A percentile compares a stretch with the other conserved stretches of the same genome.
phyloP scores from a whole-genome alignment of 208 protist genomes.

The Leishmania braziliensis region DNA sequence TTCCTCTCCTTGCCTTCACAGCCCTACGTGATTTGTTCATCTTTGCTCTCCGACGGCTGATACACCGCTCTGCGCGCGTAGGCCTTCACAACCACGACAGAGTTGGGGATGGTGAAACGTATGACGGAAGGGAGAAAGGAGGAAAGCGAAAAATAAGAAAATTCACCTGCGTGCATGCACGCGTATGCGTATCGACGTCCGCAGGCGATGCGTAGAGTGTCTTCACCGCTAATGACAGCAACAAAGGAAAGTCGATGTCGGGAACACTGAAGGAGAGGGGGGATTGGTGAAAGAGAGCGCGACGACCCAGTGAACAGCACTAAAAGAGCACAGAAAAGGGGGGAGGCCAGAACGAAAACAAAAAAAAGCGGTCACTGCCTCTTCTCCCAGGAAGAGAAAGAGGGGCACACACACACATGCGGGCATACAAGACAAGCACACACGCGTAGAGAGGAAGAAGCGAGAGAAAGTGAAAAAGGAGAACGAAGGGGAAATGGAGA shows the following conservation, averaged over 20 bases:
- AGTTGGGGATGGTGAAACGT: neutral
- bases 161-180: neutral
- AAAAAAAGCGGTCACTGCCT: neutral
- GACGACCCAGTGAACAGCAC: neutral
- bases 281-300: neutral
- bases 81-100: neutral
- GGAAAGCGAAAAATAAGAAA: neutral
- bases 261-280: neutral
- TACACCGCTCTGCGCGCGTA: neutral
- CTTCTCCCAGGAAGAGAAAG: neutral
- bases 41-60: neutral
- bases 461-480: slow-evolving; percentile 11
- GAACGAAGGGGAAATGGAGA: slow-evolving; percentile 1
- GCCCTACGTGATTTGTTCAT: neutral
- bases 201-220: neutral
- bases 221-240: neutral
- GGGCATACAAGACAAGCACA: neutral
- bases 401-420: neutral
- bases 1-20: neutral
- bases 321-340: neutral
- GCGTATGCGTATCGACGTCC: neutral
- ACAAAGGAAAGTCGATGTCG: neutral
- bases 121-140: neutral
- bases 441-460: neutral
- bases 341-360: neutral